Base-by-base conservation (phyloP, 768 basidiomycete genomes). In the Naganishia vishniacii region DNA sequence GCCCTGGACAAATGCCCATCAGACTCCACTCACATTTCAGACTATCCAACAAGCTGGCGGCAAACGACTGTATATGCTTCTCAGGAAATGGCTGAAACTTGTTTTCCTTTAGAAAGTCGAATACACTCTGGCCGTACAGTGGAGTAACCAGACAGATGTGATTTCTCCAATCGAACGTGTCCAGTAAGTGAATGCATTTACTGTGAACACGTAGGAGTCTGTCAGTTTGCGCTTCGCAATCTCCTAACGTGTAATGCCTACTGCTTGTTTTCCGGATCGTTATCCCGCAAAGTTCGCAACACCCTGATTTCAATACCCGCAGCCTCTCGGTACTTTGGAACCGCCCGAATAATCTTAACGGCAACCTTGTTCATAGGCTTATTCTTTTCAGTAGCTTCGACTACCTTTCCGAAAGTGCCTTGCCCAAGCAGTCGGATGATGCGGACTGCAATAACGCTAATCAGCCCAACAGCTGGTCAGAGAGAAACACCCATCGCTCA, bases 101-200 rank as follows among this genome's bases (percentile, higher is more conserved):
- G 78, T 99, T 99, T 77, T 94, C 92, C 82, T 97, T 98, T 72
- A 99, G 82, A 77, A 98, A 99, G 76, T 99, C 95, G 74, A 97
- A 99, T 18, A 99, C 89, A 78, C 93, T 97, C 87, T 91, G 89
- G 66, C 92, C 92, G 58, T 98, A 82, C 25, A 99, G 82, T 74
- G 95, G 92, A 4, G 92, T 93, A 53, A 98, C 95, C 20, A 99
- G 80, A 76, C 95, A 99, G 70, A 97, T 91, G 78, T 99, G 95
- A 79, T 95, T 95, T 70, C 89, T 84, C 78, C 89, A 91, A 80
- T 98, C 94, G 77, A 99, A 98, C 84, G 86, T 90, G 71, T 91
- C 84, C 59, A 92, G 80, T 31, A 98, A 82, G 78, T 97, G 93
- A 59, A 99, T 95, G 79, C 95, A 99, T 86, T 97, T 95, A 77